Conservation (phyloP, 257 asterid genomes). For the Solanum chmielewskii region DNA sequence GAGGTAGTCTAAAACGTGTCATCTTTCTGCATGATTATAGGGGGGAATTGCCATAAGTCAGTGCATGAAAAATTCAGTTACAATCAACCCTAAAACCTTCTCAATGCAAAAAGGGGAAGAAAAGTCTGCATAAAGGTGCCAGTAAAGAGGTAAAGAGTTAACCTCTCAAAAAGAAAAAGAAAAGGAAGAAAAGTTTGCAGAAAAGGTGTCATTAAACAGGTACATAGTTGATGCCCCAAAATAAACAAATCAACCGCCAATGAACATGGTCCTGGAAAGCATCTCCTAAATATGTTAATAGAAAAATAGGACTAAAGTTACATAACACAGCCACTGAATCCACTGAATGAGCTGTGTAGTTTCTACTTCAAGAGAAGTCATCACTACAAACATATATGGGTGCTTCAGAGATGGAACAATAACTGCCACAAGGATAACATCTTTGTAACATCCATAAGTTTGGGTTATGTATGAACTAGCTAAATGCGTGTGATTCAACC, state of each 20-base stretch:
- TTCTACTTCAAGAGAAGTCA: neutral
- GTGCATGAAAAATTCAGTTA: neutral
- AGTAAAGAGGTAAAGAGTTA: too few relatives aligned
- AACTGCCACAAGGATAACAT: neutral
- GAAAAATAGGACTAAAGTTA: neutral
- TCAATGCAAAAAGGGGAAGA: neutral
- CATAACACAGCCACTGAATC: neutral
- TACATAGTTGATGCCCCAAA: neutral
- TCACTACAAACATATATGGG: neutral
- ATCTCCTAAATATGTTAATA: neutral
- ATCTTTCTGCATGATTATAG: constrained; percentile 21
- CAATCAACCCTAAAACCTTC: neutral
- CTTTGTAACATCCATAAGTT: neutral
- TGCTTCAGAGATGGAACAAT: neutral
- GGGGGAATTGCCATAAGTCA: neutral
- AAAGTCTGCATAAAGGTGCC: too few relatives aligned
- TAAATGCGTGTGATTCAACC: neutral
- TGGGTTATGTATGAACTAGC: neutral
- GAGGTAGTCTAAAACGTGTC: constrained; percentile 28
- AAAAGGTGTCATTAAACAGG: neutral
- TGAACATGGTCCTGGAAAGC: neutral
- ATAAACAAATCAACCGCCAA: neutral
- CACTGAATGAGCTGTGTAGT: neutral
- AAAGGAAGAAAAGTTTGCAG: neutral
- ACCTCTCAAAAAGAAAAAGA: too few relatives aligned